Percentiles rank a stretch among this genome's conserved stretches.
phyloP scores from a whole-genome alignment of 257 asterid genomes.

The Petrea volubilis region DNA sequence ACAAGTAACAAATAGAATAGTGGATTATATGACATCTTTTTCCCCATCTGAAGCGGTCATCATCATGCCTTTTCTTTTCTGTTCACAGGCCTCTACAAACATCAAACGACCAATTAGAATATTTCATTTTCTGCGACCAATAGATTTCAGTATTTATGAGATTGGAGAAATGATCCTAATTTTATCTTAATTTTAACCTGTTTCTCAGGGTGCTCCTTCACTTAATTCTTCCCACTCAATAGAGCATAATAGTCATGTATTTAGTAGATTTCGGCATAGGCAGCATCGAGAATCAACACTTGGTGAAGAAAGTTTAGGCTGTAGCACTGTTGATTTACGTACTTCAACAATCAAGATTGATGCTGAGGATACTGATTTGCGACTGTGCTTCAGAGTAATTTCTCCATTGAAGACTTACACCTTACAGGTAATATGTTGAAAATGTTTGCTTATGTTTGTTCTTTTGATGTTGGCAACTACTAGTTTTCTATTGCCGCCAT shows the following conservation, averaged over 20 bases:
- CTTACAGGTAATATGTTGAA: conserved; percentile 62
- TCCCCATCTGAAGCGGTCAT: background rate
- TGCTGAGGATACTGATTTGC: conserved; percentile 90
- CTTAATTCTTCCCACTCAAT: conserved; percentile 42
- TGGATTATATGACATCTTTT: background rate
- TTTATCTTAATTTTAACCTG: conserved; percentile 26
- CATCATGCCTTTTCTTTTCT: conserved; percentile 9
- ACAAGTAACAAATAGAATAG: background rate
- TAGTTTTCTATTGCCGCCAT: conserved; percentile 8
- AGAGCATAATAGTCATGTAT: conserved; percentile 75
- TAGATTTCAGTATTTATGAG: background rate
- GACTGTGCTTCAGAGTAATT: conserved; percentile 93
- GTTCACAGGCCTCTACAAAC: conserved; percentile 12
- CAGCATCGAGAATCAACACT: conserved; percentile 53
- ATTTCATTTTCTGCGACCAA: background rate
- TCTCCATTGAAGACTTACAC: conserved; percentile 86
- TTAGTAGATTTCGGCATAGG: conserved; percentile 85
- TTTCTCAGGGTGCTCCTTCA: conserved; percentile 74
- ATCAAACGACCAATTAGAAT: background rate
- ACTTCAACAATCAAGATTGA: conserved; percentile 89
- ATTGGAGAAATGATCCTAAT: conserved; percentile 20
- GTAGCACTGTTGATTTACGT: conserved; percentile 81
- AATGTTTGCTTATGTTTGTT: conserved; percentile 18
- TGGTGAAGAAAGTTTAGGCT: conserved; percentile 70
- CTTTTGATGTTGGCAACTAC: background rate